Conservation (phyloP, 1,139 yeast genomes). For the Geotrichum citri-aurantii region DNA sequence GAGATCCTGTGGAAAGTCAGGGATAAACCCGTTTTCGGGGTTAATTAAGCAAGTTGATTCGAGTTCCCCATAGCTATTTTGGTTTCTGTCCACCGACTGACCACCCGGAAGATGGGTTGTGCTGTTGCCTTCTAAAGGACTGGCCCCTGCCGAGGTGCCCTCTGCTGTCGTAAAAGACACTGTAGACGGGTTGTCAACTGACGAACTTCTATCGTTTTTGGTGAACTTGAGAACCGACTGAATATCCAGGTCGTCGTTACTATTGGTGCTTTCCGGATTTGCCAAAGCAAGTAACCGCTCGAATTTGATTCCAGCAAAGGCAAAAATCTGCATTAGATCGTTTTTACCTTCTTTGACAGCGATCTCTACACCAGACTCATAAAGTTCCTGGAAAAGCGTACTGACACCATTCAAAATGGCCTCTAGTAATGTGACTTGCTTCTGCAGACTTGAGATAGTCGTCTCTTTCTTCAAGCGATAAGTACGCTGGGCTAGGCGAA, state of each 20-base stretch:
- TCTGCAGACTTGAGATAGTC: constrained; percentile 7
- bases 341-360: constrained; percentile 16
- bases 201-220: background rate
- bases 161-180: background rate
- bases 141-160: background rate
- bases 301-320: constrained; percentile 3
- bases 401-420: constrained; percentile 5
- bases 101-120: background rate
- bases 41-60: background rate
- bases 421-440: constrained; percentile 1
- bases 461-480: constrained; percentile 14
- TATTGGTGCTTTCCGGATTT: background rate
- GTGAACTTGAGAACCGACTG: background rate
- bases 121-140: background rate
- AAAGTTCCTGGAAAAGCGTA: constrained; percentile 7
- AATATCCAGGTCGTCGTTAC: background rate
- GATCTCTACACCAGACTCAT: constrained; percentile 18
- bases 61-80: background rate
- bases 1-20: background rate
- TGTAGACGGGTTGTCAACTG: background rate
- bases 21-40: background rate
- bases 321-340: constrained; percentile 11
- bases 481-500: constrained; percentile 16
- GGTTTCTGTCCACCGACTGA: background rate
- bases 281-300: constrained; percentile 5